Base-by-base conservation (phyloP, 768 basidiomycete species). In the Porpolomopsis calyptriformis region DNA sequence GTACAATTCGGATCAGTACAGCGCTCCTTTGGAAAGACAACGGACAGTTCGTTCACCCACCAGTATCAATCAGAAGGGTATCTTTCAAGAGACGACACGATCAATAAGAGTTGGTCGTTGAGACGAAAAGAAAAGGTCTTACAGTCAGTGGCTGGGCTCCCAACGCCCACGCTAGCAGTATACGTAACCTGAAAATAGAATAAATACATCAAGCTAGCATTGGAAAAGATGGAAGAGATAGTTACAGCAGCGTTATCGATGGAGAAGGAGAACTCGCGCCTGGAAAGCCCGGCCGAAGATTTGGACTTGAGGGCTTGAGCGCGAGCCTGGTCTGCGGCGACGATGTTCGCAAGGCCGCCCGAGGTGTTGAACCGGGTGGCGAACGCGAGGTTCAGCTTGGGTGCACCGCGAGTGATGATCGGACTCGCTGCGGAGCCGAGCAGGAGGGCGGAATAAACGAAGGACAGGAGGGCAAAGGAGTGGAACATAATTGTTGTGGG, bases 21-120 rank as follows among this genome's bases (percentile, higher is more conserved):
- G 16, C 37, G 3, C 19, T 7, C 36, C n/a, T 10, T 6, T 22
- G 14, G 2, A 3, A 22, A 18, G 29, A 10, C 3, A 9, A 8
- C 16, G 7, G 6, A 36, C 4, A 18, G 3, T 31, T 22, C 3
- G 39, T n/a, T n/a, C n/a, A n/a, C n/a, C n/a, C n/a, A 40, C 55
- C 57, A 4, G 57, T 57, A 31, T 57, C 58, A 33, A 59, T 51
- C 34, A 59, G 34, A 24, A 59, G 51, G 7, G 43, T 18, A 47
- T 47, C 54, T 55, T n/a, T 24, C 18, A 23, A 10, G 4, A 16
- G 27, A 36, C 2, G n/a, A n/a, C n/a, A n/a, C n/a, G n/a, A 10
- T 43, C 14, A 18, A 5, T 0, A 14, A 10, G 9, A n/a, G 22
- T n/a, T 40, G 4, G 24, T 12, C 14, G n/a, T 22, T 12, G 19